Base-by-base conservation (phyloP, 1,284 basidiomycete genomes). In the Leccinum subrobustum region DNA sequence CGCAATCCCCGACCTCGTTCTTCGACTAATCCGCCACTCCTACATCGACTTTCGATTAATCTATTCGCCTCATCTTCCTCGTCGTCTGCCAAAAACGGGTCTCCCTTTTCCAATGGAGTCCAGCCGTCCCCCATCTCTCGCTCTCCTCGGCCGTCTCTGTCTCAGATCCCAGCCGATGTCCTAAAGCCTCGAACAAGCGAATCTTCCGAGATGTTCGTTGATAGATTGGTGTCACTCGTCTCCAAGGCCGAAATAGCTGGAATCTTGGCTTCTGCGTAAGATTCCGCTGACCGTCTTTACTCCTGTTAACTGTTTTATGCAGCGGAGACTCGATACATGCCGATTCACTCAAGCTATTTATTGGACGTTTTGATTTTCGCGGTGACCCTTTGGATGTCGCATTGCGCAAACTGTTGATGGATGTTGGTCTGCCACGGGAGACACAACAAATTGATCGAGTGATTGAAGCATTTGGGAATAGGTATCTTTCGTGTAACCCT, bases 371-470 rank as follows among this genome's bases (percentile, higher is more conserved):
- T 74, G 83, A 91, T 67, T 98, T 98, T 72, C 76, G 78, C 14
- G 81, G 85, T 54, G 89, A 93, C 67, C 91, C 97, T 11, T 81
- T 99, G 50, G 97, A 99, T 72, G 88, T 99, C 47, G 93, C 97
- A 5, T 77, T 99, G 52, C 90, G 97, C 35, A 89, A 89, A 69
- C 75, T 99, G 59, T 82, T 99, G 39, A 95, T 98, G 91, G 87
- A 95, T 67, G 86, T 97, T 53, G 88, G 91, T 56, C 82, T 99
- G 54, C 96, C 96, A 3, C 84, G 89, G 63, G 96, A 99, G 79
- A 98, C 96, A 0, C 97, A 99, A 73, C 96, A 99, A 76, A 99
- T 99, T 63, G 97, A 99, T 75, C 85, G 96, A 56, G 93, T 98
- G 56, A 94, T 99, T 72, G 95, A 98, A 76, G 93, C 93, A 0